Evolutionary conservation across 345 rosid species (phyloP), one percentile per base, ranked within the genome.

Genomic region (Citrus sinensis): DNA sequence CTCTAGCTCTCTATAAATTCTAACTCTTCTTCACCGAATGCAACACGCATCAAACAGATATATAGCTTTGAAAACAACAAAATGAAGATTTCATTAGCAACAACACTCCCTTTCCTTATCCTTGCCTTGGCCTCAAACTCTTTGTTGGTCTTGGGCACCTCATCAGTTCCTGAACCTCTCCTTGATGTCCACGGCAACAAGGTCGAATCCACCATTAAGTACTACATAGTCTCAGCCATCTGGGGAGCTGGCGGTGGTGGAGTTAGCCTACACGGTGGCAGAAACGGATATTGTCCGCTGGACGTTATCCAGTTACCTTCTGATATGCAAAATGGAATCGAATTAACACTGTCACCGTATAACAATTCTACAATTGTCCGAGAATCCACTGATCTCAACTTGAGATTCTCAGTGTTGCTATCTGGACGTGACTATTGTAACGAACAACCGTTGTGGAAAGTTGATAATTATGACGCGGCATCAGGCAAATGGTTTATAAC

Each of bases 171-270:
- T 19, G 59, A 54, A 54, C 59, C 59, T 54, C 59, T 54, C n/a
- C 1, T 54, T 54, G 59, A 54, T 54, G n/a, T 54, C 59, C 19
- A 54, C 6, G 59, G 67, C 35, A 24, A 54, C 59, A 19, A 17
- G 59, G 59, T 54, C 59, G n/a, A 54, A 19, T 54, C 59, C 6
- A 54, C 59, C 7, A 8, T 4, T 6, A 0, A 54, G 46, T 42
- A 69, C 19, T 49, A 27, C 2, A 42, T 69, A 8, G 73, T 69
- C 1, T 69, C 73, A 0, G 58, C 56, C 7, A 69, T 69, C n/a
- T 24, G 56, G 27, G 73, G 73, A 40, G 73, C 34, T 9, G 73
- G 73, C 0, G 73, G 73, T 14, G 73, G 73, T 1, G 73, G 73
- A 5, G 20, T 42, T 24, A 69, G 56, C 30, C 34, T 69, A 24